Evolutionary conservation across 805 yeast species (phyloP), one percentile per base, ranked within the genome.

Genomic region (Starmerella stellata): DNA sequence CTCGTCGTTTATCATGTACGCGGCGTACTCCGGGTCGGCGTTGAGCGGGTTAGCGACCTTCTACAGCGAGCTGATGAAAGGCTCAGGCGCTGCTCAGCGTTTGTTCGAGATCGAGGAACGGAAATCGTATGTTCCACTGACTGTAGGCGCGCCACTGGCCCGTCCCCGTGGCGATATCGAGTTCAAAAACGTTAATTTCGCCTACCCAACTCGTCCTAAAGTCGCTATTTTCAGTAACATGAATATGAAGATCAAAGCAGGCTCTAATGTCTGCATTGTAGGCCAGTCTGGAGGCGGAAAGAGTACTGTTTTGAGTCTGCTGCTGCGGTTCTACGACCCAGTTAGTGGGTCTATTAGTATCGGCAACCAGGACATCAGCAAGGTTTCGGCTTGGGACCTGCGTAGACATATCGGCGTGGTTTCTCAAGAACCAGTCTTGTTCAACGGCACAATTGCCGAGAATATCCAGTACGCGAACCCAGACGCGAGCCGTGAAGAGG

Each of bases 281-380:
- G 96, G 96, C 2, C 95, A 94, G n/a, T 77, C 92, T 25, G 96
- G 96, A 1, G 79, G 93, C 44, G 96, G 96, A 20, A 87, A 87
- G 56, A 80, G 93, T 15, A 85, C 95, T 0, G 71, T 87, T 2
- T 68, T 85, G 5, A 80, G 85, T 38, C 60, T 87, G 38, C 59
- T 87, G 34, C 59, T 85, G 48, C 65, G 96, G 42, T 80, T 79
- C 53, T 87, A 87, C 57, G 94, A 83, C 50, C 85, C 92, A 2
- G 53, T 55, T 11, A 43, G 55, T 0, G 96, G 96, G 19, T 49
- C 57, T 5, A 72, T 87, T 25, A 48, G 60, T 3, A 65, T 85
- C 17, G 83, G 83, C 44, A 72, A 71, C 11, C 68, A 71, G 38
- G 65, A 76, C 44, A 67, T 87, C 43, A 60, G 61, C 29, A 68